Percentiles rank a stretch among this genome's conserved stretches.
Evolutionary conservation across 1,139 yeast genomes (phyloP).

Genomic region (Taphrina communis): DNA sequence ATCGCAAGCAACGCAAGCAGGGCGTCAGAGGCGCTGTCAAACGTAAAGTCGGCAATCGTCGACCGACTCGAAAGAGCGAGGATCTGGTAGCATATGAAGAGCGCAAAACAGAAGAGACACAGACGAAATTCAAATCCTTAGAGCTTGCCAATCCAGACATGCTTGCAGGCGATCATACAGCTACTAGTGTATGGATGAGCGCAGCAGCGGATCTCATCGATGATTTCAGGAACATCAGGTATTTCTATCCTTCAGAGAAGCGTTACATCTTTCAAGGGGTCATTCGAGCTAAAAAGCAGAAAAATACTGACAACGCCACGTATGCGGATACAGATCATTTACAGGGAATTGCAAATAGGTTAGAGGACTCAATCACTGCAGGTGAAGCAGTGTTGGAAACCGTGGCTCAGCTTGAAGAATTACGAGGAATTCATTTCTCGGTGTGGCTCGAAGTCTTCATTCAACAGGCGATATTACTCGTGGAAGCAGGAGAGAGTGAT

Average conservation of each 20-base stretch:
- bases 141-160: conserved; percentile 65
- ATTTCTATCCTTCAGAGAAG: conserved; percentile 80
- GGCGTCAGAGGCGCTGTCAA: not conserved
- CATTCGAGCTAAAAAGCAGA: conserved; percentile 14
- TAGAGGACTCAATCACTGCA: conserved; percentile 45
- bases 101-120: conserved; percentile 39
- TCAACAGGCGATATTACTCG: conserved; percentile 71
- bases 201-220: conserved; percentile 82
- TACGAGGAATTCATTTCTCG: conserved; percentile 76
- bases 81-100: conserved; percentile 38
- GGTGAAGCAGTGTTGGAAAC: conserved; percentile 52
- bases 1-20: not conserved
- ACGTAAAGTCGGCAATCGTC: conserved; percentile 17
- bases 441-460: conserved; percentile 86
- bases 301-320: conserved; percentile 47
- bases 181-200: conserved; percentile 81
- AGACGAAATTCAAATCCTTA: conserved; percentile 54
- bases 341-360: conserved; percentile 46
- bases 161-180: conserved; percentile 62
- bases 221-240: conserved; percentile 74
- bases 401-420: conserved; percentile 56
- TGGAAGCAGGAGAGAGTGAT: conserved; percentile 66
- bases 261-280: conserved; percentile 67
- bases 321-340: conserved; percentile 59
- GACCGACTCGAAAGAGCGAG: conserved; percentile 2